Percentiles rank a stretch among this genome's conserved stretches.
phyloP scores from a whole-genome alignment of 352 stramenopile species.

The Phytophthora cactorum region DNA sequence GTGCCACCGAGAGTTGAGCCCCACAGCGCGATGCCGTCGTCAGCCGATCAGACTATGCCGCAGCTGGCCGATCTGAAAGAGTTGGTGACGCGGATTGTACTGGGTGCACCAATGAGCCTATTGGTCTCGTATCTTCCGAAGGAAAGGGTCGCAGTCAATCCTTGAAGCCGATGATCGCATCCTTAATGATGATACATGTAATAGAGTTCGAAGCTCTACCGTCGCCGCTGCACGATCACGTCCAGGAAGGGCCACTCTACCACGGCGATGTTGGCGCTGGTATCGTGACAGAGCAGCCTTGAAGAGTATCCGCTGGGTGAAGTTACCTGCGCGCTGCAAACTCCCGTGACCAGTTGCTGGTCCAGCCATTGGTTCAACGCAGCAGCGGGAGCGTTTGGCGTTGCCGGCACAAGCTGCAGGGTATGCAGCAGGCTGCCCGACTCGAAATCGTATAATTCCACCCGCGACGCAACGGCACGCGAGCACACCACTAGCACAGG shows the following conservation, averaged over 20 bases:
- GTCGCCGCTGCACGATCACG: slow-evolving; percentile 4
- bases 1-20: neutral
- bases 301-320: neutral
- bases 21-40: no score
- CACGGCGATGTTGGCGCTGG: slow-evolving; percentile 35
- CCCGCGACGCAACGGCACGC: slow-evolving; percentile 27
- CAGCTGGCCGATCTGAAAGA: neutral
- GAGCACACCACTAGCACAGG: slow-evolving; percentile 55
- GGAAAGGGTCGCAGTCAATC: slow-evolving; percentile 1
- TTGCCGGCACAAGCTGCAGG: slow-evolving; percentile 32
- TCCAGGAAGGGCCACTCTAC: slow-evolving; percentile 63
- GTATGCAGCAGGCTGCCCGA: slow-evolving; percentile 55
- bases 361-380: slow-evolving; percentile 30
- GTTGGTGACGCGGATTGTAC: slow-evolving; percentile 13
- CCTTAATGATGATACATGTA: no score
- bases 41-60: slow-evolving; percentile 2
- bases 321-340: slow-evolving; percentile 24
- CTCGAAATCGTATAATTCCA: slow-evolving; percentile 60
- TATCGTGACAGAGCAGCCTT: slow-evolving; percentile 55
- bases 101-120: slow-evolving; percentile 11
- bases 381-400: neutral
- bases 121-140: slow-evolving; percentile 10
- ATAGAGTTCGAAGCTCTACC: neutral
- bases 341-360: slow-evolving; percentile 38
- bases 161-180: no score